A percentile compares a stretch with the other conserved stretches of the same genome.
Conservation (phyloP, 1,139 yeast genomes). For the Lodderomyces margitis region DNA sequence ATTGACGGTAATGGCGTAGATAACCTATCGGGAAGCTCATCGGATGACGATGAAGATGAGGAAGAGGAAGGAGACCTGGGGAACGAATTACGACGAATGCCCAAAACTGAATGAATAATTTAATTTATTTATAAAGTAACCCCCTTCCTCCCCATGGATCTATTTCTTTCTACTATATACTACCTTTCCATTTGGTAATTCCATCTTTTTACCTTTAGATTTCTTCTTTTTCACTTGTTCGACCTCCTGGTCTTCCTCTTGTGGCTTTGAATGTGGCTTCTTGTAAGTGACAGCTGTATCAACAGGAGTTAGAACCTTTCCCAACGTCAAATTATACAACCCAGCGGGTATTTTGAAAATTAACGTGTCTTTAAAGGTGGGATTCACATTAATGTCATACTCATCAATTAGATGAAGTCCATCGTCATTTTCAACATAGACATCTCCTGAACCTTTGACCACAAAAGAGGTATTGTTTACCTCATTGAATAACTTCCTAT, state of each 20-base stretch:
- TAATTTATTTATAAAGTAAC: too few relatives aligned
- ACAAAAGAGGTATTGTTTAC: slow-evolving; percentile 55
- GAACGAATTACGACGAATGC: slow-evolving; percentile 37
- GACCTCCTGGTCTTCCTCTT: slow-evolving; percentile 14
- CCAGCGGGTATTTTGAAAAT: slow-evolving; percentile 46
- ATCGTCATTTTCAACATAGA: slow-evolving; percentile 57
- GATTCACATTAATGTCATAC: slow-evolving; percentile 34
- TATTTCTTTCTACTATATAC: slow-evolving; percentile 43
- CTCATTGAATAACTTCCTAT: slow-evolving; percentile 36
- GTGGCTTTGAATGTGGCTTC: slow-evolving; percentile 15
- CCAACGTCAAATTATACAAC: slow-evolving; percentile 48
- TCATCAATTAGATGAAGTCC: slow-evolving; percentile 34
- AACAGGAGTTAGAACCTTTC: slow-evolving; percentile 31
- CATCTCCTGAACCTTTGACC: slow-evolving; percentile 69
- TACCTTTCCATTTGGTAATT: slow-evolving; percentile 61
- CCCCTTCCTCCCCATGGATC: too few relatives aligned
- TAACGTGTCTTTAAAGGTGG: slow-evolving; percentile 56
- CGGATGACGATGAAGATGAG: slow-evolving; percentile 25
- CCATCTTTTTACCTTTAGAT: slow-evolving; percentile 45
- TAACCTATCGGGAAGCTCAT: slow-evolving; percentile 39
- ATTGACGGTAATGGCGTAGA: slow-evolving; percentile 32
- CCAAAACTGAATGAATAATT: slow-evolving; percentile 38
- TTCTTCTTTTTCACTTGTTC: slow-evolving; percentile 31
- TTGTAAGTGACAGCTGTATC: slow-evolving; percentile 22
- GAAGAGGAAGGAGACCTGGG: too few relatives aligned